These are phyloP conservation scores for Aspergillus udagawae DNA, from an alignment of 2,329 filamentous ascomycete species.

Conservation along the genomic window DNA sequence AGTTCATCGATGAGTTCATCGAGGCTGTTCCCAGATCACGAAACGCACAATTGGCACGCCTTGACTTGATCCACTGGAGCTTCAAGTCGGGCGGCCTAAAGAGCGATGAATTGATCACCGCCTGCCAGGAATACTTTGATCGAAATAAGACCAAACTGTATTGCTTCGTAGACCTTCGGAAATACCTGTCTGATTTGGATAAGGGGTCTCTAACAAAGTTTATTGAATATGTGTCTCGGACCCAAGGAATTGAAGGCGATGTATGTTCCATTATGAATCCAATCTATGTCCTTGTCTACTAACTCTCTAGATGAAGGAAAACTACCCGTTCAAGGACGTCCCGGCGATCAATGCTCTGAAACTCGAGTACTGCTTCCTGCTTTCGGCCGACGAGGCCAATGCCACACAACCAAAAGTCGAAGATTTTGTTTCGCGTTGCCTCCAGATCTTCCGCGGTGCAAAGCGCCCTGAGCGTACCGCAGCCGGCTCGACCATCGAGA, in stretches of 20 bases:
- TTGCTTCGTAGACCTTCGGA: constrained; percentile 43
- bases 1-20: constrained; percentile 34
- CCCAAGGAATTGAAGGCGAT: constrained; percentile 21
- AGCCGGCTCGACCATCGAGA: constrained; percentile 37
- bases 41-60: constrained; percentile 38
- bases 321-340: constrained; percentile 24
- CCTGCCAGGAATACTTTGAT: constrained; percentile 40
- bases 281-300: constrained; percentile 1
- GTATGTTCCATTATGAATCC: constrained; percentile 8
- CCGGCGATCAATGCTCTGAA: constrained; percentile 42
- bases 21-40: constrained; percentile 35
- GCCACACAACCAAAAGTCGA: constrained; percentile 26
- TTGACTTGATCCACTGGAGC: constrained; percentile 27
- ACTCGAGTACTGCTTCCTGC: constrained; percentile 38
- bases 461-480: constrained; percentile 19
- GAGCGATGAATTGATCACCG: constrained; percentile 31
- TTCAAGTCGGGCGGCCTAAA: constrained; percentile 23
- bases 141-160: constrained; percentile 41
- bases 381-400: constrained; percentile 28
- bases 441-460: constrained; percentile 29
- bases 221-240: constrained; percentile 21
- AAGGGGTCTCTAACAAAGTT: constrained; percentile 24
- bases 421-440: constrained; percentile 36
- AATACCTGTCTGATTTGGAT: constrained; percentile 30
- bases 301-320: constrained; percentile 9